Conservation (phyloP, 768 basidiomycete species). For the Leucosporidium scottii region DNA sequence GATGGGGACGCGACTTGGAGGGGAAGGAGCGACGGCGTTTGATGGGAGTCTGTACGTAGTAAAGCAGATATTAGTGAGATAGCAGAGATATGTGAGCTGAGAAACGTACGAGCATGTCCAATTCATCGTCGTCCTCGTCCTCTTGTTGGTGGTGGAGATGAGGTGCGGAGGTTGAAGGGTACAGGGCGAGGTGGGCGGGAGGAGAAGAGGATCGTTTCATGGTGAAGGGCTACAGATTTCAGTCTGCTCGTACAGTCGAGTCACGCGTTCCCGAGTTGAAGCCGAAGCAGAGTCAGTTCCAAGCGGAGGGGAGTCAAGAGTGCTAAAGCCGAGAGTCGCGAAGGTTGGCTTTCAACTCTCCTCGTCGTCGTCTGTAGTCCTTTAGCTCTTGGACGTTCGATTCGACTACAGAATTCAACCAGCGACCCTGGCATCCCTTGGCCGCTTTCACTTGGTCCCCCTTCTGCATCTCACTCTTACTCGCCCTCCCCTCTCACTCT, state of each 20-base stretch:
- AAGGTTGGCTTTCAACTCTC: too few species aligned
- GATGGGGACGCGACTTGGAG: not conserved
- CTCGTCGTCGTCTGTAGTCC: too few species aligned
- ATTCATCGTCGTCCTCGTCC: not conserved
- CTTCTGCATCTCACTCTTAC: not conserved
- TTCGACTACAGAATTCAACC: too few species aligned
- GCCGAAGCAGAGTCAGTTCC: not conserved
- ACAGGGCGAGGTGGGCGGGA: too few species aligned
- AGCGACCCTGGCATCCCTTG: not conserved
- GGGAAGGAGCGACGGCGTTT: not conserved
- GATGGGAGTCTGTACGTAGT: not conserved
- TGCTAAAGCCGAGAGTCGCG: too few species aligned
- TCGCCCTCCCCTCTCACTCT: conserved; percentile 7
- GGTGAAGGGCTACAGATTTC: not conserved
- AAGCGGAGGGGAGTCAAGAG: not conserved
- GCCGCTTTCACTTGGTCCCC: not conserved
- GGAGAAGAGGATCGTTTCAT: not conserved
- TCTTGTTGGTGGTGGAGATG: not conserved
- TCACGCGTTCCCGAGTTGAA: not conserved
- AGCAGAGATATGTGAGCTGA: too few species aligned
- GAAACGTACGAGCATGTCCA: not conserved
- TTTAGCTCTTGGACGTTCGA: too few species aligned
- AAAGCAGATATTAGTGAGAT: not conserved
- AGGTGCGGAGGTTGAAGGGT: not conserved
- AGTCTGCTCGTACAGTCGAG: too few species aligned